Percentiles rank a stretch among this genome's conserved stretches.
Evolutionary conservation across 495 filamentous ascomycete genomes (phyloP).

Genomic region (Trichoderma gamsii): DNA sequence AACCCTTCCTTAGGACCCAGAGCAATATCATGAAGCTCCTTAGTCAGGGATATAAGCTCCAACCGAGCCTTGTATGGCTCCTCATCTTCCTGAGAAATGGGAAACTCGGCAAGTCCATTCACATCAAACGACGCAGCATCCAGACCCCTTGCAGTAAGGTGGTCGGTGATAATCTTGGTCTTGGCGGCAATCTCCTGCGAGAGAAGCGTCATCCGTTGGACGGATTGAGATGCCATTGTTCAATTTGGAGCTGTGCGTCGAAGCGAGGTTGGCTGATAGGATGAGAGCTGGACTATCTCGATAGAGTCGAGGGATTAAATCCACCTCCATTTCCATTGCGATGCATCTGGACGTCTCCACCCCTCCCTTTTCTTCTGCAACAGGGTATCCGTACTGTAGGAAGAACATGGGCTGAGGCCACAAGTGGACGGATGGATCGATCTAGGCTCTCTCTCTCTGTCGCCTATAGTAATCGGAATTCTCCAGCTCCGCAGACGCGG

Average conservation of each 20-base stretch:
- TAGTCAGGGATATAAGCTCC: slow-evolving; percentile 22
- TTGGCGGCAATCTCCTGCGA: slow-evolving; percentile 21
- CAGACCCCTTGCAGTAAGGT: slow-evolving; percentile 24
- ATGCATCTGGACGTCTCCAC: neutral
- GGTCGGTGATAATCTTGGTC: slow-evolving; percentile 23
- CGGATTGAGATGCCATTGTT: neutral
- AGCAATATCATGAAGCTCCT: slow-evolving; percentile 25
- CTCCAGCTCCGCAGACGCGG: slow-evolving; percentile 5
- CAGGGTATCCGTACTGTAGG: no score
- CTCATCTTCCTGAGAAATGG: slow-evolving; percentile 22
- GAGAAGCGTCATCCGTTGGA: slow-evolving; percentile 13
- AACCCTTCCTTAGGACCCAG: slow-evolving; percentile 23
- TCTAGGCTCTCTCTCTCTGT: neutral
- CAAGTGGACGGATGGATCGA: neutral
- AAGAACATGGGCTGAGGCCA: neutral
- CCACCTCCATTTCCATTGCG: neutral
- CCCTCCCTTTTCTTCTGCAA: neutral
- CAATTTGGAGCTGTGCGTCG: neutral
- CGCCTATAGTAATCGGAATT: neutral
- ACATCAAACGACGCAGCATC: slow-evolving; percentile 25
- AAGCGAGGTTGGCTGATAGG: neutral
- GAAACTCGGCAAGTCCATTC: slow-evolving; percentile 23
- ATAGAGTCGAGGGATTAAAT: slow-evolving; percentile 1
- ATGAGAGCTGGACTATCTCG: neutral
- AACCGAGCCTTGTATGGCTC: slow-evolving; percentile 21